Evolutionary conservation across 1,139 yeast species (phyloP).

Genomic region (Hansenula sp.): DNA sequence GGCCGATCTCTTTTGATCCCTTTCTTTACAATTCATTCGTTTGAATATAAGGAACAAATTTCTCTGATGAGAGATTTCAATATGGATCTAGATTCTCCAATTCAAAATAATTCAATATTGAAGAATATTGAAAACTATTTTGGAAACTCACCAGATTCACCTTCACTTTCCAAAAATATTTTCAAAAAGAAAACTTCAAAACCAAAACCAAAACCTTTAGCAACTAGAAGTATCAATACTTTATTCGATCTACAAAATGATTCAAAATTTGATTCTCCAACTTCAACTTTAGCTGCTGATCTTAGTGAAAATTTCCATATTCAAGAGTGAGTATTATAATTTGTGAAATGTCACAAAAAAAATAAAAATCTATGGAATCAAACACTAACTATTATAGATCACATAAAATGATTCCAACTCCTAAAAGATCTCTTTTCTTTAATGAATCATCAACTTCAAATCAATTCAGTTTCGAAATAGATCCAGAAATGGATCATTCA

Average conservation of each 20-base stretch:
- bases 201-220: conserved; percentile 13
- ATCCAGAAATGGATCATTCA: conserved; percentile 3
- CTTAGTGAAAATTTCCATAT: conserved; percentile 43
- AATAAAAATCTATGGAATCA: too few species aligned
- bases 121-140: conserved; percentile 19
- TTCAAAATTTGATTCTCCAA: conserved; percentile 28
- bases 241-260: conserved; percentile 31
- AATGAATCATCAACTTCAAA: conserved; percentile 6
- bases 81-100: conserved; percentile 1
- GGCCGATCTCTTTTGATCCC: too few species aligned
- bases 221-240: conserved; percentile 19
- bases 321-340: conserved; percentile 19
- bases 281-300: conserved; percentile 42
- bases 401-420: conserved; percentile 7
- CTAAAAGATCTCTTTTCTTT: conserved; percentile 12
- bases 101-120: conserved; percentile 5
- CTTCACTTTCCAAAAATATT: conserved; percentile 19
- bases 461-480: conserved; percentile 4
- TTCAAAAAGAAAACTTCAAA: conserved; percentile 8
- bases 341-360: not conserved
- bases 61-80: too few species aligned
- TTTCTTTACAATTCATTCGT: not conserved
- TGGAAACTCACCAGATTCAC: conserved; percentile 21
- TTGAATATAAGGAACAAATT: not conserved
- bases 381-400: not conserved